Conservation (phyloP, 1,139 yeast genomes). For the Kurtzmaniella natalensis region DNA sequence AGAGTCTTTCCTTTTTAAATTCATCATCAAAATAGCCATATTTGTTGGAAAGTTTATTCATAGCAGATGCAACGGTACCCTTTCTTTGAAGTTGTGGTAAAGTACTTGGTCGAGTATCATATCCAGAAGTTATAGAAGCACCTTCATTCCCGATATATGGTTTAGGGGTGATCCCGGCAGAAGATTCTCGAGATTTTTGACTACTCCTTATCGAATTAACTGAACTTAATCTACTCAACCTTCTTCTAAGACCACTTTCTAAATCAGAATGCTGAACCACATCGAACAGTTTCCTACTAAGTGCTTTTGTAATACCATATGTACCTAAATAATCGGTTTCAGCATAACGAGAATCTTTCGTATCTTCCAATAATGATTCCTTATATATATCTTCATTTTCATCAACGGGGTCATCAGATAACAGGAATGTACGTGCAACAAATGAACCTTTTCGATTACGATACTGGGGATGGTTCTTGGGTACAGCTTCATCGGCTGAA, state of each 20-base stretch:
- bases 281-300: constrained; percentile 1
- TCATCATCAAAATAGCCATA: constrained; percentile 28
- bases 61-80: constrained; percentile 17
- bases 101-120: not conserved
- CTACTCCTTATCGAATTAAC: not conserved
- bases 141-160: not conserved
- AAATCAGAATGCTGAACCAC: not conserved
- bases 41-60: constrained; percentile 16
- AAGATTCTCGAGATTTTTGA: not conserved
- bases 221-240: not conserved
- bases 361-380: too few relatives aligned
- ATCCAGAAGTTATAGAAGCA: not conserved
- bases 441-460: too few relatives aligned
- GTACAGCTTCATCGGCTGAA: too few relatives aligned
- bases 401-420: too few relatives aligned
- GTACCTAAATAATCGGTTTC: constrained; percentile 5
- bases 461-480: too few relatives aligned
- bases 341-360: not conserved
- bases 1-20: constrained; percentile 18
- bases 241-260: constrained; percentile 1
- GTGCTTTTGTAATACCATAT: not conserved
- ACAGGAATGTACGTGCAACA: too few relatives aligned
- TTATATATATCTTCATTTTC: too few relatives aligned
- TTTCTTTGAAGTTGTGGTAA: constrained; percentile 11
- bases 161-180: not conserved